Base-by-base conservation (phyloP, 2,329 filamentous ascomycete species). In the Sodiomyces alkalinus region DNA sequence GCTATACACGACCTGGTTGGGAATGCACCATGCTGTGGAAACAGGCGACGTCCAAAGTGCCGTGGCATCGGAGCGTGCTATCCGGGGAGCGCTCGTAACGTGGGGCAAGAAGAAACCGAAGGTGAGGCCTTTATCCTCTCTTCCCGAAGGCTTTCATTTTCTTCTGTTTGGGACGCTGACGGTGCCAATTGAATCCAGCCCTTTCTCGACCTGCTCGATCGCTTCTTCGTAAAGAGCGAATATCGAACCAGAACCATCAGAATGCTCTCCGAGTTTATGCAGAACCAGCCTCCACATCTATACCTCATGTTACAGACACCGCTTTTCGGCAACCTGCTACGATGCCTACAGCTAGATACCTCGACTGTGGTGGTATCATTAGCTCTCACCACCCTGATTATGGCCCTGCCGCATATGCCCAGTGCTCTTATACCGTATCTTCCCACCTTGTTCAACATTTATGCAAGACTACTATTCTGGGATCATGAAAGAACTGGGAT, bases 341-440 rank as follows among this genome's bases (percentile, higher is more conserved):
- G 68, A 42, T 86, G 79, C 37, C 60, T 90, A 2, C 77, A 83
- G 49, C 68, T 68, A 30, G 81, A 90, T 47, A 80, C 77, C 2
- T 86, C 80, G 1, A 81, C 79, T 0, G 75, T 76, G 1, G 70
- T 79, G 3, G 64, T 87, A n/a, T 80, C 80, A 2, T 57, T 83
- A 23, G 78, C 80, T 1, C 56, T 90, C 29, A 80, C 78, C 4
- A 69, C 73, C 6, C 52, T 90, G 33, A 76, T 81, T 38, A 90
- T 90, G 81, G 70, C 87, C 17, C 51, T 90, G 27, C 81, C 81
- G 2, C 80, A 86, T 44, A 80, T 87, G 49, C 80, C 80, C 1
- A 75, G 68, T 39, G 75, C 76, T 3, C 53, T 86, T 10, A 70
- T 74, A 2, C 63, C 69, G 1, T 67, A 77, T 43, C 60, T 90